Conservation (phyloP, 345 rosid genomes). For the Carallia pectinifolia region DNA sequence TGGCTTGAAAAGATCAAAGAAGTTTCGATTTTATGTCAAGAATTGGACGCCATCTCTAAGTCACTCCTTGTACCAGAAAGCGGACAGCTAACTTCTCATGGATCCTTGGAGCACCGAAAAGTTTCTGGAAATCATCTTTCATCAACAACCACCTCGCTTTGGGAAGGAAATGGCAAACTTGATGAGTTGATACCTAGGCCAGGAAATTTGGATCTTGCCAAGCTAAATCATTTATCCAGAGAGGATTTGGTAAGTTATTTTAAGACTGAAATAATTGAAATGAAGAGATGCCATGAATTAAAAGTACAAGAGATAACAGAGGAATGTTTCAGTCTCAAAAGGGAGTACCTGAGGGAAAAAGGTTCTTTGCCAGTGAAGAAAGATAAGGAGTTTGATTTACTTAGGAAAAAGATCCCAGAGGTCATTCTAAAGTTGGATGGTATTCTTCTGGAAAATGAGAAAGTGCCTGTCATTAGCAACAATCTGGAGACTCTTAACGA, state of each 20-base stretch:
- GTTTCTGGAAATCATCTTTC: constrained; percentile 49
- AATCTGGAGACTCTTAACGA: constrained; percentile 34
- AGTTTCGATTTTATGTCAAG: constrained; percentile 61
- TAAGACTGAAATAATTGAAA: constrained; percentile 67
- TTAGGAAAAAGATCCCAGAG: constrained; percentile 73
- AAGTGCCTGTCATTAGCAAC: constrained; percentile 29
- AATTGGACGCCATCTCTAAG: constrained; percentile 59
- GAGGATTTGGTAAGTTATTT: constrained; percentile 51
- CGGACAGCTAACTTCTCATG: constrained; percentile 41
- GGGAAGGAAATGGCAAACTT: constrained; percentile 63
- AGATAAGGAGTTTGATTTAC: constrained; percentile 68
- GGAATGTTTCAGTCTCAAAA: constrained; percentile 48
- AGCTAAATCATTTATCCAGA: constrained; percentile 38
- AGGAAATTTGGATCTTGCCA: constrained; percentile 47
- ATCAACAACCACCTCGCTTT: constrained; percentile 33
- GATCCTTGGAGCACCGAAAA: constrained; percentile 60
- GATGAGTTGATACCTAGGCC: constrained; percentile 45
- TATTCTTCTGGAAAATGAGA: constrained; percentile 51
- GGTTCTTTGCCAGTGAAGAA: constrained; percentile 48
- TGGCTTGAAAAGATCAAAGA: constrained; percentile 52
- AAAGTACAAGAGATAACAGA: constrained; percentile 61
- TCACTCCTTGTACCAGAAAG: constrained; percentile 47
- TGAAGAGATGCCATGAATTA: constrained; percentile 76
- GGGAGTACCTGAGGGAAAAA: constrained; percentile 59
- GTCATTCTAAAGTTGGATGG: constrained; percentile 54